phyloP scores from a whole-genome alignment of 371 early-diverging fungal genomes.

The Phascolomyces articulosus region DNA sequence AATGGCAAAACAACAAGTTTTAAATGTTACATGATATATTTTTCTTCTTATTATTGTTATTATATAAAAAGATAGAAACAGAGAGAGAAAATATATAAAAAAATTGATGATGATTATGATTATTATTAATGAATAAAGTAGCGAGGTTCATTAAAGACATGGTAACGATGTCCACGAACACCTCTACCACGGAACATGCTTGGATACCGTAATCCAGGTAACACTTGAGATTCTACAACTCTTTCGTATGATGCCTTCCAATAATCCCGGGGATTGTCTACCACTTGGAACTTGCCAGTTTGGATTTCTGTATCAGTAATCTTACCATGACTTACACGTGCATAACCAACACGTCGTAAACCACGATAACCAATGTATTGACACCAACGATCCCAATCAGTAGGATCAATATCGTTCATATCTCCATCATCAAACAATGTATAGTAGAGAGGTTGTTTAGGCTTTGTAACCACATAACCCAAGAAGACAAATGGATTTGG shows the following conservation, averaged over 20 bases:
- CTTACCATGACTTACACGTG: slow-evolving; percentile 78
- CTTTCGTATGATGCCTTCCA: slow-evolving; percentile 66
- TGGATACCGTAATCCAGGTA: slow-evolving; percentile 67
- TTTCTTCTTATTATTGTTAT: slow-evolving; percentile 21
- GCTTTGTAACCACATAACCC: slow-evolving; percentile 83
- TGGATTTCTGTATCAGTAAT: slow-evolving; percentile 90
- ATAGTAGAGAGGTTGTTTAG: slow-evolving; percentile 67
- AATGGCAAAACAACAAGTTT: too few relatives aligned
- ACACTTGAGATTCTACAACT: slow-evolving; percentile 55
- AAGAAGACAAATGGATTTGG: slow-evolving; percentile 79
- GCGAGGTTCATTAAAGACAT: slow-evolving; percentile 79
- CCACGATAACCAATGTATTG: slow-evolving; percentile 84
- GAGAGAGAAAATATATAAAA: not conserved
- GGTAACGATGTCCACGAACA: slow-evolving; percentile 76
- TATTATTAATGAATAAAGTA: slow-evolving; percentile 57
- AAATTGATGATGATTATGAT: not conserved
- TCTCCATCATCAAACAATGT: slow-evolving; percentile 68
- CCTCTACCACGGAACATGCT: slow-evolving; percentile 69
- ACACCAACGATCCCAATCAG: slow-evolving; percentile 86
- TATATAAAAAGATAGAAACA: not conserved
- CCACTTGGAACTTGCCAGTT: slow-evolving; percentile 77
- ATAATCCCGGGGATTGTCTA: slow-evolving; percentile 51
- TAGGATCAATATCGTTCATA: slow-evolving; percentile 77
- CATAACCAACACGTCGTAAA: slow-evolving; percentile 74
- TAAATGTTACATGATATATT: too few relatives aligned